A percentile compares a stretch with the other conserved stretches of the same genome.
Conservation (phyloP, 1,284 basidiomycete genomes). For the Microbotryum lychnidis-dioicae region DNA sequence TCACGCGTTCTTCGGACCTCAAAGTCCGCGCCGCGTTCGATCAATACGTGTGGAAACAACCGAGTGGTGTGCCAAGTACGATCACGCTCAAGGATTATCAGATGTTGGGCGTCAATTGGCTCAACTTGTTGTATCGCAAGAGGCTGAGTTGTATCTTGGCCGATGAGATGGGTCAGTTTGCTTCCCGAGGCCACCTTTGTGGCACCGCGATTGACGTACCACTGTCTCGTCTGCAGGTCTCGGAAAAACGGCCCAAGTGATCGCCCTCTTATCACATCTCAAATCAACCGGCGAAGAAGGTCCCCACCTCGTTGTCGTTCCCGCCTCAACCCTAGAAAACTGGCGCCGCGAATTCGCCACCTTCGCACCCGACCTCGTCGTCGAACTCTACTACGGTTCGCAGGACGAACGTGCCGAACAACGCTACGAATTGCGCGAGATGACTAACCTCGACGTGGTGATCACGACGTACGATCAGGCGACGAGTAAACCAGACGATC, state of each 20-base stretch:
- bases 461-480: conserved; percentile 96
- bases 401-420: conserved; percentile 78
- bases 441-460: conserved; percentile 80
- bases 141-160: conserved; percentile 88
- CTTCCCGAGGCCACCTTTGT: background rate
- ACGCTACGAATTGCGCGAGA: conserved; percentile 53
- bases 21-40: conserved; percentile 39
- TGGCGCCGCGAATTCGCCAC: conserved; percentile 94
- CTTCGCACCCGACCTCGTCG: conserved; percentile 75
- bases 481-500: conserved; percentile 73
- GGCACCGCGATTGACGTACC: background rate
- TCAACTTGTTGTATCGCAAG: conserved; percentile 74
- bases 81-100: conserved; percentile 93
- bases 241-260: conserved; percentile 97
- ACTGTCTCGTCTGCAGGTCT: conserved; percentile 52
- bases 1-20: conserved; percentile 16
- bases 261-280: conserved; percentile 85
- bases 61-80: conserved; percentile 57
- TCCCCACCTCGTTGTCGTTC: conserved; percentile 89
- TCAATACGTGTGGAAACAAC: conserved; percentile 61
- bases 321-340: conserved; percentile 94
- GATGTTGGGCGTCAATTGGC: conserved; percentile 94
- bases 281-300: conserved; percentile 68
- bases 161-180: conserved; percentile 83
- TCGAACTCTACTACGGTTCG: conserved; percentile 86